Evolutionary conservation across 139 green algal species (phyloP), one percentile per base, ranked within the genome.

Genomic region (Deuterostichococcus epilithicus): DNA sequence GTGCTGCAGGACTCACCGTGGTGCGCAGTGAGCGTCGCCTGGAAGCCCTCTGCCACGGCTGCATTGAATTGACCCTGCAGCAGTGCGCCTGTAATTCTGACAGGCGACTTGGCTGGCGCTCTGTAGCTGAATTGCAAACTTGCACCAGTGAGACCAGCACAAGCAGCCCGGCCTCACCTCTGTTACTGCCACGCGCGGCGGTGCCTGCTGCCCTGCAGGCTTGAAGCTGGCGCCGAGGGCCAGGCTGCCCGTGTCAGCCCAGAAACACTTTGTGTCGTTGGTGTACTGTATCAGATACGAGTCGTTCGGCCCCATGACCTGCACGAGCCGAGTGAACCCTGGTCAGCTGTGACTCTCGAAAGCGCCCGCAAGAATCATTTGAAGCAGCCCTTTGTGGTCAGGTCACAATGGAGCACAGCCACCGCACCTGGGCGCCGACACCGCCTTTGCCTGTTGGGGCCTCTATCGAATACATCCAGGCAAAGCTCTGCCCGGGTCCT

Each of bases 401-500:
- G n/a, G 5, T 23, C 10, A 52, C 42, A 52, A 52, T 52, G 10
- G 13, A 52, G 42, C 42, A 52, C 8, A 52, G 42, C 25, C 70
- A 37, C 20, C 20, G 3, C 78, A 84, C 82, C 76, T 87, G 82
- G 1, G 87, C 85, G 2, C 91, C 91, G 25, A 94, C 82, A 20
- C 90, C 82, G 58, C 72, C 78, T 68, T 85, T 74, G 37, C 88
- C 87, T 0, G 68, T 65, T 10, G 94, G 95, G 82, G 98, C 89
- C 75, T 98, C 94, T 0, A 98, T 83, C 4, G 88, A 94, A 85
- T 97, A 98, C 63, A 98, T 98, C 35, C 96, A 85, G 0, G 95
- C 95, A 83, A 98, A 98, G 83, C 87, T 94, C 47, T 97, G 76
- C 23, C 84, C 83, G n/a, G 84, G 85, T 3, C 93, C 90, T 1